A percentile compares a stretch with the other conserved stretches of the same genome.
These are phyloP conservation scores for Xylariaceae sp. DNA, from an alignment of 2,329 filamentous ascomycete species.

Conservation along the genomic window DNA sequence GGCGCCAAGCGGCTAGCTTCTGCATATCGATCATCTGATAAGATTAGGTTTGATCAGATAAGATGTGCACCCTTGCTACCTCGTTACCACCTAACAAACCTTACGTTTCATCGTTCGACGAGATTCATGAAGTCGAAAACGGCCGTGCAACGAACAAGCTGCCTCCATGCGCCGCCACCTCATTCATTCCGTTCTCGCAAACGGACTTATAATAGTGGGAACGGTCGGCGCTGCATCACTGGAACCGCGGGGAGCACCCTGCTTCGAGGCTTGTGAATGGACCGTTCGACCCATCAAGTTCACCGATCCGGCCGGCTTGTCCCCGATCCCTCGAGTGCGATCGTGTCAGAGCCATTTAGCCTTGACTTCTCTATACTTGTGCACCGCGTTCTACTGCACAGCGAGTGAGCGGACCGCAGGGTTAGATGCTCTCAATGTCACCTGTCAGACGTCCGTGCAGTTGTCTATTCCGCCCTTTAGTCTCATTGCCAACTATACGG, in stretches of 20 bases:
- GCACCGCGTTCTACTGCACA: conserved; percentile 41
- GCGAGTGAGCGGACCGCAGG: conserved; percentile 28
- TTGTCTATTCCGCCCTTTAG: conserved; percentile 39
- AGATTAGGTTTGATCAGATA: not conserved
- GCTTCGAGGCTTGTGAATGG: conserved; percentile 39
- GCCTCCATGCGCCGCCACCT: not conserved
- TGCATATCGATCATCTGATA: not conserved
- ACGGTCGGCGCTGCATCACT: not conserved
- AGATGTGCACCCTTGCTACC: not conserved
- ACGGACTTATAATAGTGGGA: not conserved
- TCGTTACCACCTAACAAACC: not conserved
- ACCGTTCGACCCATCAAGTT: conserved; percentile 37
- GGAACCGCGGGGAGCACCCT: conserved; percentile 18
- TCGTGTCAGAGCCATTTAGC: conserved; percentile 37
- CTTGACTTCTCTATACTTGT: conserved; percentile 42
- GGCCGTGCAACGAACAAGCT: not conserved
- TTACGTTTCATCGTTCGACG: not conserved
- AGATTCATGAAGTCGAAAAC: not conserved
- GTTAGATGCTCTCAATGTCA: conserved; percentile 38
- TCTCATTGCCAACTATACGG: conserved; percentile 40
- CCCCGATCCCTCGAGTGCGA: conserved; percentile 21
- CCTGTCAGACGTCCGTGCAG: conserved; percentile 35
- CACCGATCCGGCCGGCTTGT: conserved; percentile 31
- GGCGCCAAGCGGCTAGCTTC: no score
- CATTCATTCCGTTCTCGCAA: not conserved